These are phyloP conservation scores for Cymbopogon citratus DNA, from an alignment of 176 grass and related monocot genomes.

Conservation along the genomic window DNA sequence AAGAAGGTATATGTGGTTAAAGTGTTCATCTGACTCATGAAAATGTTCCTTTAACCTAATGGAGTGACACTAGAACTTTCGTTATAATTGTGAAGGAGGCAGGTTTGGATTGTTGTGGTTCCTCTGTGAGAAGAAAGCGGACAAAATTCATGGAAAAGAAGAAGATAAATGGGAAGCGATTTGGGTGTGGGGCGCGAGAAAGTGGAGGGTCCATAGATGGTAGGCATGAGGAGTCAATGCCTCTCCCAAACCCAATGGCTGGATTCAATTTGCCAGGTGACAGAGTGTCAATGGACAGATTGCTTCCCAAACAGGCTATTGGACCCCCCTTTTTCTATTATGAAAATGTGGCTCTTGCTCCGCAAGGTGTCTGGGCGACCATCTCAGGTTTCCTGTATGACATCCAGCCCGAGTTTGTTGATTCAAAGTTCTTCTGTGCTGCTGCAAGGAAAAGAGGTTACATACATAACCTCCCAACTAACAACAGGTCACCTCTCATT, in stretches of 20 bases:
- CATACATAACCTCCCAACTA: conserved; percentile 66
- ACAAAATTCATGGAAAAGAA: conserved; percentile 21
- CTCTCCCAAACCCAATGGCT: conserved; percentile 67
- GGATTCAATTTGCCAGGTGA: conserved; percentile 58
- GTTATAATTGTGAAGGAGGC: conserved; percentile 33
- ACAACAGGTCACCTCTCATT: conserved; percentile 38
- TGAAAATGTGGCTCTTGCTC: conserved; percentile 72
- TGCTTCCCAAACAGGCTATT: conserved; percentile 28
- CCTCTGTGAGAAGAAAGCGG: conserved; percentile 28
- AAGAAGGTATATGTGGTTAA: conserved; percentile 35
- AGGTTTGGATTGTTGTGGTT: not conserved
- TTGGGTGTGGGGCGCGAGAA: conserved; percentile 6
- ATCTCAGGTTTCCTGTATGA: conserved; percentile 67
- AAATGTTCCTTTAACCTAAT: not conserved
- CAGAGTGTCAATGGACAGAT: conserved; percentile 21
- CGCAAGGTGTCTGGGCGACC: conserved; percentile 56
- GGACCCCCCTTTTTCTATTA: conserved; percentile 81
- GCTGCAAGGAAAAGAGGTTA: conserved; percentile 74
- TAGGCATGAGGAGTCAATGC: conserved; percentile 17
- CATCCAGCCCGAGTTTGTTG: conserved; percentile 68
- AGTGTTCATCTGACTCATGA: not conserved
- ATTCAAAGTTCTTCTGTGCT: conserved; percentile 76
- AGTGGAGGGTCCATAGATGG: conserved; percentile 20
- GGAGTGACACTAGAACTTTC: not conserved
- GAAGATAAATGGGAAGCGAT: conserved; percentile 37